Conservation (phyloP, 176 grass and related monocot genomes). For the Carex cristatella region DNA sequence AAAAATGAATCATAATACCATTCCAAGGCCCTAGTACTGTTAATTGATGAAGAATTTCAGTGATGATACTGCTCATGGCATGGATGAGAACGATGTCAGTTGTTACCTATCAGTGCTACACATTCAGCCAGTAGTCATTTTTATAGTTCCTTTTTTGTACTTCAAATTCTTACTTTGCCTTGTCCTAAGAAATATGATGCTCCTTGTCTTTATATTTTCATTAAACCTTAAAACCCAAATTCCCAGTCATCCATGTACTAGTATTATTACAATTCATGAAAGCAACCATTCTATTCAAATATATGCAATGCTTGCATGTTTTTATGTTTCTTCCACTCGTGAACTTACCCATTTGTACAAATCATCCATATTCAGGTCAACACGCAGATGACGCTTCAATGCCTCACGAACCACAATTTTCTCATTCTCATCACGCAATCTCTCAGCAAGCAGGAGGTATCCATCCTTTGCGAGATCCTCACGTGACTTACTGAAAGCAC, state of each 20-base stretch:
- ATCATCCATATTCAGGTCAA: constrained; percentile 49
- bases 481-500: constrained; percentile 60
- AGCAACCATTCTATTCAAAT: neutral
- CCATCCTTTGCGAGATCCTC: constrained; percentile 93
- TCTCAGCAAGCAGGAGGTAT: constrained; percentile 93
- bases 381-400: constrained; percentile 51
- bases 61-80: neutral
- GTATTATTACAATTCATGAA: neutral
- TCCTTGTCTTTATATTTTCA: neutral
- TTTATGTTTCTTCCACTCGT: neutral
- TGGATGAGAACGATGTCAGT: neutral
- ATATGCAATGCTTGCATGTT: neutral
- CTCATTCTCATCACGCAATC: constrained; percentile 82
- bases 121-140: neutral
- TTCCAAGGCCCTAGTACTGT: neutral
- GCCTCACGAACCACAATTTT: constrained; percentile 67
- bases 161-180: neutral
- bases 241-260: neutral
- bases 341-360: constrained; percentile 56
- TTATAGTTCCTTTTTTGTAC: neutral
- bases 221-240: neutral
- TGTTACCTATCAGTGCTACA: neutral
- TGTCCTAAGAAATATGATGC: neutral
- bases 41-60: neutral
- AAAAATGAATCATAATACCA: neutral